phyloP scores from a whole-genome alignment of 495 filamentous ascomycete species.

The Neurospora discreta region DNA sequence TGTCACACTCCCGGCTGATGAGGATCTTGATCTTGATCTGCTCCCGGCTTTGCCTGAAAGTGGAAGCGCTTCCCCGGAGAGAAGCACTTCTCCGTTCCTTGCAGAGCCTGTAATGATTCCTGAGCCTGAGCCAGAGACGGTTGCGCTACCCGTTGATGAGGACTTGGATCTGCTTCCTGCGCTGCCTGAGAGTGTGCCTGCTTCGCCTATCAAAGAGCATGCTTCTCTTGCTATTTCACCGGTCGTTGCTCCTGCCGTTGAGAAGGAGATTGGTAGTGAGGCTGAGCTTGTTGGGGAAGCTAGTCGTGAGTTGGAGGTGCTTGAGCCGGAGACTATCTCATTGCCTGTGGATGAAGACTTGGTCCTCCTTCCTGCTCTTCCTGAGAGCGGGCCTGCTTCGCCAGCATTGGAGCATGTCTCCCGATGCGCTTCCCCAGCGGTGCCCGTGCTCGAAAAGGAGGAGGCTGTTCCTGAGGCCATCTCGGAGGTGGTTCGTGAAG shows the following conservation, averaged over 20 bases:
- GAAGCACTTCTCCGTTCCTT: background rate
- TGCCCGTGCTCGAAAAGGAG: background rate
- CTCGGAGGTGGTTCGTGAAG: background rate
- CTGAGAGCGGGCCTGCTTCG: background rate
- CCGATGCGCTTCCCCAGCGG: background rate
- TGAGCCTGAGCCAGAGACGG: background rate
- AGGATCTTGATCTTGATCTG: background rate
- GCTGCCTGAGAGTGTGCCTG: conserved; percentile 1
- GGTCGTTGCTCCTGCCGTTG: background rate
- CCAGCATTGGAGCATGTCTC: background rate
- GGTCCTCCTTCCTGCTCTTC: background rate
- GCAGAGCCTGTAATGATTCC: background rate
- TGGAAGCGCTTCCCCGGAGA: background rate
- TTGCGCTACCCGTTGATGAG: background rate
- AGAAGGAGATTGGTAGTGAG: background rate
- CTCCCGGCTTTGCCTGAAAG: background rate
- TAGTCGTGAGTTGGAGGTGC: background rate
- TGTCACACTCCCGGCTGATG: background rate
- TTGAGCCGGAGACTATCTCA: background rate
- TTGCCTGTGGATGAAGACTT: background rate
- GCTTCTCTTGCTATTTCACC: background rate
- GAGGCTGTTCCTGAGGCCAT: background rate
- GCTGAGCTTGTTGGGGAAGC: background rate
- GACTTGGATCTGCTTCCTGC: background rate
- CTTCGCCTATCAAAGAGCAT: background rate